phyloP scores from a whole-genome alignment of 208 protist genomes.

The Acanthamoeba healyi region DNA sequence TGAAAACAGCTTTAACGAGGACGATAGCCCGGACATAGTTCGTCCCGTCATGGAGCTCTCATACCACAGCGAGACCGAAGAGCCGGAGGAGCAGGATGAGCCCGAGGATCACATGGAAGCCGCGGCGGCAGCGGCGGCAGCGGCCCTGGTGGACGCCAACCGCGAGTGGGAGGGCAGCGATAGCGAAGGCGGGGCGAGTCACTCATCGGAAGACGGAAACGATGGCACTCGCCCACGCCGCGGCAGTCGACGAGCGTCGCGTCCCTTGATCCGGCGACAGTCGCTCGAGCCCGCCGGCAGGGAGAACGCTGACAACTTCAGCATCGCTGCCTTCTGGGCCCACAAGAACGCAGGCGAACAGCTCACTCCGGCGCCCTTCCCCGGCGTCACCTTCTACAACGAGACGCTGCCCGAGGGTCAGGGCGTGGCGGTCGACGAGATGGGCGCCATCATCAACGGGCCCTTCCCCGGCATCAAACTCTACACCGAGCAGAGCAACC shows the following conservation, averaged over 20 bases:
- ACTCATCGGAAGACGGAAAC: background rate
- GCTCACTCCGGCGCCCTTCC: background rate
- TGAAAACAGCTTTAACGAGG: conserved; percentile 37
- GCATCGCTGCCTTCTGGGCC: conserved; percentile 20
- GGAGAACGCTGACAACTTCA: conserved; percentile 7
- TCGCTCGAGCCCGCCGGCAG: conserved; percentile 18
- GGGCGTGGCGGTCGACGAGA: conserved; percentile 33
- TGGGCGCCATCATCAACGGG: conserved; percentile 3
- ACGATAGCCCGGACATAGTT: background rate
- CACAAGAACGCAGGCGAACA: background rate
- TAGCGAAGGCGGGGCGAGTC: background rate
- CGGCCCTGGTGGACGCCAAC: conserved; percentile 53
- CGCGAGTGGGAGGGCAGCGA: conserved; percentile 44
- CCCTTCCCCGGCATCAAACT: conserved; percentile 34
- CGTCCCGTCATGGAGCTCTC: background rate
- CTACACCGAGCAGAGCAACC: conserved; percentile 39
- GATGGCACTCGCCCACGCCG: background rate
- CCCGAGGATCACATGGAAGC: conserved; percentile 7
- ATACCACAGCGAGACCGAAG: background rate
- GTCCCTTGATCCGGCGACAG: conserved; percentile 13
- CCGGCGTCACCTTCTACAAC: conserved; percentile 41
- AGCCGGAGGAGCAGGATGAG: conserved; percentile 37
- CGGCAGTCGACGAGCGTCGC: conserved; percentile 13
- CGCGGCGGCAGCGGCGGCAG: conserved; percentile 34
- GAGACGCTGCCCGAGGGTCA: conserved; percentile 32